Evolutionary conservation across 306 rosid species (phyloP), one percentile per base, ranked within the genome.

Genomic region (Trifolium fragiferum): DNA sequence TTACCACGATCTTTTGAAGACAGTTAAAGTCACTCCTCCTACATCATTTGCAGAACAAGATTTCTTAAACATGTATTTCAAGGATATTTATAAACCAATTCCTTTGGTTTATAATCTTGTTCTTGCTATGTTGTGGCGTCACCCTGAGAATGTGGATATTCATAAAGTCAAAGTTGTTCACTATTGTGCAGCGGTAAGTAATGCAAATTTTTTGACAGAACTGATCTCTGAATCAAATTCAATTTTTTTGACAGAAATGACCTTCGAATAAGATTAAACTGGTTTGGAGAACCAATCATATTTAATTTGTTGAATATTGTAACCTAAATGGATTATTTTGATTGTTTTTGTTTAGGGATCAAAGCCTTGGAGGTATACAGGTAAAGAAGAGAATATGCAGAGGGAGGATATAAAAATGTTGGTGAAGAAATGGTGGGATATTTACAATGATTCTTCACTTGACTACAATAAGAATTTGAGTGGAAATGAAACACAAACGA

Each of bases 341-440:
- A 2, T 27, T 41, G 2, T 3, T 21, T 25, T 27, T 38, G 16
- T 61, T 6, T 37, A 89, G 97, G 97, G 97, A 3, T 92, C 97
- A 0, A 92, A 92, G 86, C 97, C 97, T 1, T 92, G 97, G 96
- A 88, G 96, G 80, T 92, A 88, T 25, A 89, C 93, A 0, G 93
- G 96, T 51, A 84, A 82, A 59, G 97, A 89, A 50, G 96, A 88
- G 65, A 92, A 89, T 66, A 89, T 92, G 97, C 68, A 90, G 38
- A 88, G 97, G 74, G 96, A 89, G 40, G 97, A 92, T 66, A 88
- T 92, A 47, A 88, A 84, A 78, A 75, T 82, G 89, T 13, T 92
- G 63, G 93, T 92, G 37, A 27, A 85, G 66, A 92, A 82, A 62
- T 92, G 97, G 97, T 85, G 93, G 97, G 90, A 86, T 2, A 76